These are phyloP conservation scores for Lasiosphaeria hispida DNA, from an alignment of 495 filamentous ascomycete species.

Conservation along the genomic window DNA sequence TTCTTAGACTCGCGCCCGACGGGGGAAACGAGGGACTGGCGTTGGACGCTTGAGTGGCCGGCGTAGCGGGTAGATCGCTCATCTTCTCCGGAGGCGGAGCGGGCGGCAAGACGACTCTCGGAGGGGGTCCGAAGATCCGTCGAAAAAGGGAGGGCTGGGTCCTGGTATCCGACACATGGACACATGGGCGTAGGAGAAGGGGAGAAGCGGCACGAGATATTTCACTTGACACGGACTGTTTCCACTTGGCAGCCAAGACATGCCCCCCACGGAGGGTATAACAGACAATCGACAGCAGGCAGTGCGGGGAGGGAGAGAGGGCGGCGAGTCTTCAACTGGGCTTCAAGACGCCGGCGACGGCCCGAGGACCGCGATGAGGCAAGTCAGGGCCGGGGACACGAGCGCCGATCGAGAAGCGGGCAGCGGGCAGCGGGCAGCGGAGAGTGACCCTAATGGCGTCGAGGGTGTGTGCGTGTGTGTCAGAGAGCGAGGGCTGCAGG, in stretches of 20 bases:
- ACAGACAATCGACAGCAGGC: neutral
- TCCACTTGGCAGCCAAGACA: slow-evolving; percentile 11
- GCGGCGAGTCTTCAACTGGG: neutral
- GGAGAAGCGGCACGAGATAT: slow-evolving; percentile 1
- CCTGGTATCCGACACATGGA: slow-evolving; percentile 3
- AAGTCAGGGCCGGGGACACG: slow-evolving; percentile 1
- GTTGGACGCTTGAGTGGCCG: slow-evolving; percentile 11
- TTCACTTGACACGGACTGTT: neutral
- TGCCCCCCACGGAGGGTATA: neutral
- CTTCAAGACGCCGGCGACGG: neutral
- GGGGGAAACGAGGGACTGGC: slow-evolving; percentile 4
- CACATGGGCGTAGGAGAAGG: neutral
- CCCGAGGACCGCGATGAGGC: slow-evolving; percentile 4
- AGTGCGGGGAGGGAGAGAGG: neutral
- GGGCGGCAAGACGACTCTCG: neutral
- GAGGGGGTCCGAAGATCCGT: neutral
- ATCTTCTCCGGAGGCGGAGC: slow-evolving; percentile 10
- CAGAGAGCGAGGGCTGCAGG: too few species aligned
- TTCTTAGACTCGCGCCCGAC: slow-evolving; percentile 26
- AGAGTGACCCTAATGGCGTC: neutral
- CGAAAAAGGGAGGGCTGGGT: neutral
- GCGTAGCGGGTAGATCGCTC: slow-evolving; percentile 16
- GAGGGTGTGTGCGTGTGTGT: too few species aligned
- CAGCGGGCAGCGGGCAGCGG: neutral
- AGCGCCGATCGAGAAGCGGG: neutral